Base-by-base conservation (phyloP, 2,329 filamentous ascomycete species). In the Endothia cerciana region DNA sequence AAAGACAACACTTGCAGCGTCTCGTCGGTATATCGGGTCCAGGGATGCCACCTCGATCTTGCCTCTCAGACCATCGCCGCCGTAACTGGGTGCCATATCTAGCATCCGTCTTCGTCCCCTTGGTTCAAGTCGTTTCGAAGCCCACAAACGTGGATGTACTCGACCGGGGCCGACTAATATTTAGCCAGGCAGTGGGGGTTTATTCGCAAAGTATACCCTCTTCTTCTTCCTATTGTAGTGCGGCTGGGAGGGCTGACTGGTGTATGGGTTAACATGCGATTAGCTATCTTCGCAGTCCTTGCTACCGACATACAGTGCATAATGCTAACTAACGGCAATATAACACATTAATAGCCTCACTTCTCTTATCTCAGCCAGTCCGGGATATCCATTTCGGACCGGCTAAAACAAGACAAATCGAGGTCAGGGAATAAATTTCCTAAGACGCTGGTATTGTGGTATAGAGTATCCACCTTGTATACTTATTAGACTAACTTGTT, bases 21-120 rank as follows among this genome's bases (percentile, higher is more conserved):
- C 49, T 63, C 53, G 28, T 47, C 28, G 2, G 61, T 49, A 17
- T 58, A 58, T 10, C 3, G 38, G 40, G 33, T 36, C 45, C 17
- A 57, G 55, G 19, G 40, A 30, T 10, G 28, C 22, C 4, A 58
- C 28, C 25, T 63, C 61, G 28, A 63, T 49, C 11, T 63, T 58
- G 7, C 41, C 40, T 17, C 61, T 45, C 17, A 63, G 7, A 1
- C 61, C 53, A 30, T 58, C 61, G 8, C n/a, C 49, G 2, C 61
- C 53, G 33, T 49, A 63, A 10, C 53, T 51, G 6, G 61, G 53
- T 3, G 22, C 61, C 61, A 63, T 63, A 11, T 59, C 41, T 51
- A 63, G n/a, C 62, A 63, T 51, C 62, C 62, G 3, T 15, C 7
- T 17, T 59, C 62, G n/a, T 63, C 62, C 2, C 41, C 62, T 33